These are phyloP conservation scores for Solanum hybrid DNA, from an alignment of 305 asterid species.

Conservation along the genomic window DNA sequence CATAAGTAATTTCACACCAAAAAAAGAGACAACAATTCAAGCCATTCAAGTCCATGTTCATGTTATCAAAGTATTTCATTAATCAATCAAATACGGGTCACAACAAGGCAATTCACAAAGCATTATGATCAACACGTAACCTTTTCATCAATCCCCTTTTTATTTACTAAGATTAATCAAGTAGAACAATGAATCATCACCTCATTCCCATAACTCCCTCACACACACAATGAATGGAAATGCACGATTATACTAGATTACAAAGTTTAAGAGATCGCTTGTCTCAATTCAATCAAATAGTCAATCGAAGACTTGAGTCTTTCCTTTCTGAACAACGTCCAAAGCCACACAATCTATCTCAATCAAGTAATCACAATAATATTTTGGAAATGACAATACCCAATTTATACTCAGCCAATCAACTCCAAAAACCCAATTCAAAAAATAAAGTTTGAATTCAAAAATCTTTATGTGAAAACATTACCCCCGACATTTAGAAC, in stretches of 20 bases:
- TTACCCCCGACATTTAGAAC: background rate
- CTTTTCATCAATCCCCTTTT: background rate
- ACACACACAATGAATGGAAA: background rate
- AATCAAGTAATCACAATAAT: background rate
- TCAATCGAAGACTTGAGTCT: background rate
- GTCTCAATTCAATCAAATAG: background rate
- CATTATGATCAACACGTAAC: background rate
- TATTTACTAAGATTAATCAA: background rate
- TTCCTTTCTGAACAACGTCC: background rate
- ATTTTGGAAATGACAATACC: background rate
- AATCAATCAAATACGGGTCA: background rate
- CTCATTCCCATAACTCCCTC: background rate
- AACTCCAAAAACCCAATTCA: background rate
- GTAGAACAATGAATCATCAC: background rate
- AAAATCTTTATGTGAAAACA: background rate
- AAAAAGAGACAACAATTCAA: background rate
- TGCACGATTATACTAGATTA: background rate
- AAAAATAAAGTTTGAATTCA: background rate
- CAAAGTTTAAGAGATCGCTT: background rate
- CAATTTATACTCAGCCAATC: background rate
- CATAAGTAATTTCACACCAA: background rate
- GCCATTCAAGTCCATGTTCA: background rate
- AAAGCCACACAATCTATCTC: background rate
- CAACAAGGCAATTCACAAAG: background rate
- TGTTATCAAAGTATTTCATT: background rate